Evolutionary conservation across 345 rosid genomes (phyloP), one percentile per base, ranked within the genome.

Genomic region (Sisymbrium irio): DNA sequence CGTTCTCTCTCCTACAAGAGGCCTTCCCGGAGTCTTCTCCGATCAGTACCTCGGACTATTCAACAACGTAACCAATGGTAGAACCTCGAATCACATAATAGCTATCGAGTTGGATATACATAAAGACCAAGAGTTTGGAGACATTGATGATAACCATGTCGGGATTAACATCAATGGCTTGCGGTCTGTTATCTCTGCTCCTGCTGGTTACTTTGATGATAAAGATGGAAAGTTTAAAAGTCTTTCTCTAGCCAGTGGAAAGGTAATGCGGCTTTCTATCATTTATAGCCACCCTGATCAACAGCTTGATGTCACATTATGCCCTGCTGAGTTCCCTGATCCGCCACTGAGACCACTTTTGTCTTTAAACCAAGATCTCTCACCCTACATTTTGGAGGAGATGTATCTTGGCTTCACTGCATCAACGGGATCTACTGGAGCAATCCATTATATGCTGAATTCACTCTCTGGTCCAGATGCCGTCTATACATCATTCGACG

Each of bases 391-490:
- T 62, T 13, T 68, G 54, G 78, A 81, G 6, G 20, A 69, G 0
- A 80, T 81, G 87, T 82, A 80, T 61, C 58, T 71, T 4, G 97
- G 94, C 13, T 83, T 88, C 80, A 82, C 90, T 0, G 82, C 92
- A 10, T 50, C 94, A 0, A 84, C 88, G 0, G 84, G 89, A 0
- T 36, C 78, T 0, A 11, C 72, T 25, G 13, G 63, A 42, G 69
- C 83, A n/a, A 27, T 71, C 5, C 85, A 88, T 11, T 86, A 82
- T 13, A 62, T 86, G 45, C 56, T 82, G 22, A 73, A 77, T 4
- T 64, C 83, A 81, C 61, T 80, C 54, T 60, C 69, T 46, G 53
- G 12, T 25, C 49, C 6, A 25, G 82, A 65, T 20, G 81, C 78
- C 9, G 63, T 30, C 36, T 65, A 78, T 45, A 62, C 62, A 14